phyloP scores from a whole-genome alignment of 2,329 filamentous ascomycete genomes.

The Emergomyces orientalis region DNA sequence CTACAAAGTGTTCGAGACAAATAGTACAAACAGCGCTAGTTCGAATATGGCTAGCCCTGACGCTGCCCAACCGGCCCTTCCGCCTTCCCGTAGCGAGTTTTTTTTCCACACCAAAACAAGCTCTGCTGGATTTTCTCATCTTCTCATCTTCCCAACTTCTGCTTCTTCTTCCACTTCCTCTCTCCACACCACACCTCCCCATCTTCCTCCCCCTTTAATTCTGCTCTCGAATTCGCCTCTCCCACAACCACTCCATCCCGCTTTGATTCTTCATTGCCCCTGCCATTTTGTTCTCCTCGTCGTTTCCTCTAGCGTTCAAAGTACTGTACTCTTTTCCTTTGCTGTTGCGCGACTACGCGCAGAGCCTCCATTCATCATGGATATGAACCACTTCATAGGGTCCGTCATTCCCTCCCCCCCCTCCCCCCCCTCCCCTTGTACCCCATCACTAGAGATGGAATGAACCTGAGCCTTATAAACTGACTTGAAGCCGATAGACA shows the following conservation, averaged over 20 bases:
- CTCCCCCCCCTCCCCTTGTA: conserved; percentile 15
- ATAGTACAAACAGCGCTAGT: background rate
- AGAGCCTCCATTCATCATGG: conserved; percentile 29
- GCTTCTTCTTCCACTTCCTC: conserved; percentile 18
- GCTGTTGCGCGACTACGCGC: conserved; percentile 26
- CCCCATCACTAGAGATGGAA: conserved; percentile 24
- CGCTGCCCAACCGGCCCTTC: background rate
- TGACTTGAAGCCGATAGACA: conserved; percentile 50
- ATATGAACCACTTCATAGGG: conserved; percentile 45
- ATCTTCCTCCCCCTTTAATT: conserved; percentile 10
- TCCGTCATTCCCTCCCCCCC: conserved; percentile 22
- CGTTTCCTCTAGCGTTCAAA: conserved; percentile 16
- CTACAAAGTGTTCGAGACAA: conserved; percentile 9
- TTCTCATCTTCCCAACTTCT: conserved; percentile 13
- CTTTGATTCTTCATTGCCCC: conserved; percentile 8
- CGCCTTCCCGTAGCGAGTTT: conserved; percentile 15
- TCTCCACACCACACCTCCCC: conserved; percentile 14
- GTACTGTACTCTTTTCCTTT: conserved; percentile 1
- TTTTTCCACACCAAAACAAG: conserved; percentile 8
- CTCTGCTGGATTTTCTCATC: conserved; percentile 12
- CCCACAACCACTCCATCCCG: conserved; percentile 16
- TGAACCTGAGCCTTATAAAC: conserved; percentile 11
- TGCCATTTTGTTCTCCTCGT: conserved; percentile 13
- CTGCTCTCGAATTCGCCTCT: conserved; percentile 16
- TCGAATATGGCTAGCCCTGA: background rate